Evolutionary conservation across 331 rosid species (phyloP).

Genomic region (Spiraea crenata): DNA sequence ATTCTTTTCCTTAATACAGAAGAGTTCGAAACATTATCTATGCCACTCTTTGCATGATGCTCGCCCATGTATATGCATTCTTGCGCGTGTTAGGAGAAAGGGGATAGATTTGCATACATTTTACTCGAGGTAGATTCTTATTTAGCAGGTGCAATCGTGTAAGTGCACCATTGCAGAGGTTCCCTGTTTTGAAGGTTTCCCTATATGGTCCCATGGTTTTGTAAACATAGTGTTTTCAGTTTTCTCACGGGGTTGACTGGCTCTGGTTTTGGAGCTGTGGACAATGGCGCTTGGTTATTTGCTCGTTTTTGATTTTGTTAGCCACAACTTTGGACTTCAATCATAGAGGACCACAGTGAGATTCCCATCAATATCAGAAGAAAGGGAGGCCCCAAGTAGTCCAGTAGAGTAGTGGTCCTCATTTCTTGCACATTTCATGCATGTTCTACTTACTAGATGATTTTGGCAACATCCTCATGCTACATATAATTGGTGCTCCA

Average conservation of each 20-base stretch:
- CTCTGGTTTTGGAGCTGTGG: background rate
- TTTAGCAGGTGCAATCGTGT: background rate
- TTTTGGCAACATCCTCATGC: too few species aligned
- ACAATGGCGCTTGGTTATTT: background rate
- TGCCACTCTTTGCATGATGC: background rate
- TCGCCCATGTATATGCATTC: background rate
- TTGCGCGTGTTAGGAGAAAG: background rate
- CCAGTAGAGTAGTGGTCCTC: constrained; percentile 26
- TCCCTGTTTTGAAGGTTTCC: background rate
- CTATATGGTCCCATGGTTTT: background rate
- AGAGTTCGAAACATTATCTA: background rate
- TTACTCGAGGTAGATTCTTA: background rate
- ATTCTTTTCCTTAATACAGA: background rate
- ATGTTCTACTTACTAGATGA: too few species aligned
- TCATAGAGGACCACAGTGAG: constrained; percentile 7
- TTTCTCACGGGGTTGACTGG: background rate
- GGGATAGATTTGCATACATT: background rate
- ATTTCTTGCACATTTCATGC: background rate
- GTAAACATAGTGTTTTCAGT: background rate
- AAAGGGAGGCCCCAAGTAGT: constrained; percentile 16
- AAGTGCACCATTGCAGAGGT: background rate
- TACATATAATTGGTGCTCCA: too few species aligned
- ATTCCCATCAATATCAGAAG: constrained; percentile 27
- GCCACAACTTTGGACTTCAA: background rate
- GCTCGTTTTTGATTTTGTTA: constrained; percentile 8